Evolutionary conservation across 768 basidiomycete species (phyloP), one percentile per base, ranked within the genome.

Genomic region (Suillus placidus): DNA sequence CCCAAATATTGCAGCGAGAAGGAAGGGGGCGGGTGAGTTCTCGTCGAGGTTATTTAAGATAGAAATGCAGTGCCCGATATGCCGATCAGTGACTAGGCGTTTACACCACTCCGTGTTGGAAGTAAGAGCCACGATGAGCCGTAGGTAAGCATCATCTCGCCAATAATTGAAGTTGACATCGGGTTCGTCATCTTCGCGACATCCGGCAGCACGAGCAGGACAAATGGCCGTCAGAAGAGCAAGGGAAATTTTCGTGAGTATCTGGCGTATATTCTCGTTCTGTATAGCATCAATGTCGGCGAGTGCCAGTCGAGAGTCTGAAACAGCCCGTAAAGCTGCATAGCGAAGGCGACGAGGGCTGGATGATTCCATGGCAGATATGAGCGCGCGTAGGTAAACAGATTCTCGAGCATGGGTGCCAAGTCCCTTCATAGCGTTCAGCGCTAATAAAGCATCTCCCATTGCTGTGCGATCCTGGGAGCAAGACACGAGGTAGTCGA

Each of bases 321-420:
- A 60, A 16, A 55, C 35, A 37, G 35, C 40, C 6, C 62, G 55
- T 37, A 63, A 57, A 60, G 62, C 62, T 12, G 62, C 40, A 30
- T 63, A 42, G 23, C 62, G 55, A 60, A 63, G 51, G 18, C 47
- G 62, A 30, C 13, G 20, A 30, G 37, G 56, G 13, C 7, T 37
- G 37, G 56, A 23, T 40, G 52, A n/a, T 20, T 60, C 10, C 62
- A 63, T 40, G 35, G 62, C 35, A 30, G 37, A 20, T 20, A 63
- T 30, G 51, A 63, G 30, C 8, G 35, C 37, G 4, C 16, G n/a
- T 38, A 63, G 20, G 62, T 38, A 63, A 12, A 8, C 32, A 26
- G 62, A n/a, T 40, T 40, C 3, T 30, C 26, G 57, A 30, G 43
- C 56, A 38, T 6, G n/a, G n/a, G 23, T 40, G 16, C 57, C 57